Base-by-base conservation (phyloP, 495 filamentous ascomycete species). In the Daldinia decipiens region DNA sequence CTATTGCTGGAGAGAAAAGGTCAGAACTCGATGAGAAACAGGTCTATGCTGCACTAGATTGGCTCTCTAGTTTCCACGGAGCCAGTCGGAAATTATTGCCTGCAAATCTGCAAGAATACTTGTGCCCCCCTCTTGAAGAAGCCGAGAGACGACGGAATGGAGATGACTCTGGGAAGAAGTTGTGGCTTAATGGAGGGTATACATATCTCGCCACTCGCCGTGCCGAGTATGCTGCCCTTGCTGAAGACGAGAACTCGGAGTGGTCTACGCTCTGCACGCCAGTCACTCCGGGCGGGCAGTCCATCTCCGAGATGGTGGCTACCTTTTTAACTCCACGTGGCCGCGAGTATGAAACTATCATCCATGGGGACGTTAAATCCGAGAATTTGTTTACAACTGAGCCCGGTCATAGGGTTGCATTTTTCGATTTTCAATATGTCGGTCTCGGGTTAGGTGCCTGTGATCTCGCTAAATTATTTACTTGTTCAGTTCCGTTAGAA, bases 371-470 rank as follows among this genome's bases (percentile, higher is more conserved):
- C 59, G 79, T 82, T 6, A 85, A 85, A 68, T 79, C 74, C 0
- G 79, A 83, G 45, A 84, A 84, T 57, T 52, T 79, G 4, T 80
- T 81, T 55, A 74, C 78, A 1, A 77, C 60, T 1, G 57, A 54
- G 5, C 40, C 63, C 17, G 78, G 79, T 3, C 43, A 72, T n/a
- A 65, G 72, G 13, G 82, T 80, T 17, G 82, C 80, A 13, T 78
- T 84, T 58, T 84, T 80, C 53, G 83, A 85, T 56, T 85, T 84
- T 45, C 82, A 85, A 65, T 84, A 83, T 55, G 76, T 79, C 0
- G 83, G 83, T 1, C 59, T 79, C 4, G 82, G 83, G 12, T 47
- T 83, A 0, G 83, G 83, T 1, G 83, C 79, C 17, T 80, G 81
- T 60, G 83, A 84, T 64, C 68, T 84, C 5, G 82, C 79, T n/a